A percentile compares a stretch with the other conserved stretches of the same genome.
These are phyloP conservation scores for Medicago lupulina DNA, from an alignment of 306 rosid species.

Conservation along the genomic window DNA sequence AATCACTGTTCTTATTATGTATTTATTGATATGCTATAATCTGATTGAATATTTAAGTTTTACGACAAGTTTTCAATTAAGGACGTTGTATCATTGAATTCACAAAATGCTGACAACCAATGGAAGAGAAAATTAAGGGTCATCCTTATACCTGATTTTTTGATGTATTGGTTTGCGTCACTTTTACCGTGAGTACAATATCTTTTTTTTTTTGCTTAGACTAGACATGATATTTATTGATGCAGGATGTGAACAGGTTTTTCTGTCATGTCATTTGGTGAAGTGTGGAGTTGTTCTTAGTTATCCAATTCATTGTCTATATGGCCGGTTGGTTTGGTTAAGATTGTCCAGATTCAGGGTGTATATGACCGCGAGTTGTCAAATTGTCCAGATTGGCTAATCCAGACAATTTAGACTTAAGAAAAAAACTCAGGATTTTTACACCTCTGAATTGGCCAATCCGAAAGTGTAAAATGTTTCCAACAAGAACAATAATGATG, in stretches of 20 bases:
- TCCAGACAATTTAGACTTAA: background rate
- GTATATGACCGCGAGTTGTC: background rate
- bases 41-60: background rate
- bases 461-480: background rate
- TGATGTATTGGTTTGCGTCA: background rate
- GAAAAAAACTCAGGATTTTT: background rate
- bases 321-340: background rate
- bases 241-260: constrained; percentile 13
- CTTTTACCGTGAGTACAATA: background rate
- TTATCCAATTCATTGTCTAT: background rate
- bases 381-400: no score
- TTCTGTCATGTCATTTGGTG: background rate
- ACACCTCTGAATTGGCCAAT: background rate
- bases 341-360: background rate
- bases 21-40: constrained; percentile 11
- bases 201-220: background rate
- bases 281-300: background rate
- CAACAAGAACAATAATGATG: no score
- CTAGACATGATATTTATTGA: constrained; percentile 2
- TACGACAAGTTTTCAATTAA: background rate
- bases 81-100: constrained; percentile 1
- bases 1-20: background rate
- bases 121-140: constrained; percentile 21
- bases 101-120: background rate
- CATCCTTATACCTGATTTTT: background rate